Percentiles rank a stretch among this genome's conserved stretches.
Evolutionary conservation across 495 filamentous ascomycete genomes (phyloP).

Genomic region (Neurospora hispaniola): DNA sequence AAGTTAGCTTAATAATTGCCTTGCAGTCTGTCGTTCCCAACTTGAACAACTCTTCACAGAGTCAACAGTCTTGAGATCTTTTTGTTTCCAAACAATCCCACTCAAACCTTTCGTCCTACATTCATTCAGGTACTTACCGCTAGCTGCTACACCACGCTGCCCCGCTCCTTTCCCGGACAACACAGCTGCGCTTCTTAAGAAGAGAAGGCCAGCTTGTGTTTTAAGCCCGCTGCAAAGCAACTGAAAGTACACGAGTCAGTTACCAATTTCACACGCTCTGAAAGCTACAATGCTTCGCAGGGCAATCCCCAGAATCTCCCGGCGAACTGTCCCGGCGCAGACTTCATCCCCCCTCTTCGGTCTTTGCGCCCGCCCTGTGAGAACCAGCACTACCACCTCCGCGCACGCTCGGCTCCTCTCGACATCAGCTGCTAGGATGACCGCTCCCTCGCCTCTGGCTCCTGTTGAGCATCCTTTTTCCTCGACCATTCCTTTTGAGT

Average conservation of each 20-base stretch:
- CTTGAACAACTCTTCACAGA: neutral
- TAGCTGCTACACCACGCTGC: neutral
- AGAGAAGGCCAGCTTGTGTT: neutral
- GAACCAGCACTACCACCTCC: neutral
- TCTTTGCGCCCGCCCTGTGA: constrained; percentile 2
- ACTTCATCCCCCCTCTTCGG: constrained; percentile 6
- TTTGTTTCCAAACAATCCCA: neutral
- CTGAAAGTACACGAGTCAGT: neutral
- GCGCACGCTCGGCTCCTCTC: constrained; percentile 14
- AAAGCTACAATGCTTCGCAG: constrained; percentile 21
- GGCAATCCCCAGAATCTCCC: constrained; percentile 13
- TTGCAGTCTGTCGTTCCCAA: neutral
- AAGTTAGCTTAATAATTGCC: neutral
- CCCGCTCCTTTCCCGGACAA: neutral
- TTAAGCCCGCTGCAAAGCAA: neutral
- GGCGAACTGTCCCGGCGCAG: constrained; percentile 11
- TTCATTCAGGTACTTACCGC: neutral
- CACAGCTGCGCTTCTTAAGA: neutral
- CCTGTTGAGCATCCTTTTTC: constrained; percentile 36
- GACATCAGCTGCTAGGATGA: constrained; percentile 17
- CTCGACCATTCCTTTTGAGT: constrained; percentile 50
- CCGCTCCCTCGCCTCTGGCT: constrained; percentile 10
- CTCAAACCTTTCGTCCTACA: neutral
- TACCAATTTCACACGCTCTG: neutral
- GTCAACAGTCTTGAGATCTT: neutral